phyloP scores from a whole-genome alignment of 202 grass and related monocot genomes.

The Panicum hallii region DNA sequence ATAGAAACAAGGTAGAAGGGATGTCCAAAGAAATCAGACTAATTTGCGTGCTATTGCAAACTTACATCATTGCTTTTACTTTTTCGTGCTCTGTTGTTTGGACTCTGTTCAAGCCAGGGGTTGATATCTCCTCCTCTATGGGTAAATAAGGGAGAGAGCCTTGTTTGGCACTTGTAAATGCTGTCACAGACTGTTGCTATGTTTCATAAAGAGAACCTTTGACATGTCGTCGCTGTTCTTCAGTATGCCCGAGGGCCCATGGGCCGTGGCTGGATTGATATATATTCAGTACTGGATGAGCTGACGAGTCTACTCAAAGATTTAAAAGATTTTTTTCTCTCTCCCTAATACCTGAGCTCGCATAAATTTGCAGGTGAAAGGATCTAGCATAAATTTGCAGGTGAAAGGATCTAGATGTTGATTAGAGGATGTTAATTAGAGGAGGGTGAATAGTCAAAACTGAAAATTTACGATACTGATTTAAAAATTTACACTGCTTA shows the following conservation, averaged over 20 bases:
- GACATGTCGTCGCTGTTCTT: neutral
- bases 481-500: no score
- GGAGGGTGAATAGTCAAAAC: no score
- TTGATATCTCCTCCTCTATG: constrained; percentile 29
- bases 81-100: neutral
- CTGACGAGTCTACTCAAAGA: neutral
- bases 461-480: no score
- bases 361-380: no score
- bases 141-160: constrained; percentile 38
- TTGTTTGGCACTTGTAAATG: constrained; percentile 61
- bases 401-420: no score
- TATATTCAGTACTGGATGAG: neutral
- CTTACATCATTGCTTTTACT: constrained; percentile 30
- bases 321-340: no score
- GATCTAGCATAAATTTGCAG: no score
- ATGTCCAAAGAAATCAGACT: constrained; percentile 28
- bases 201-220: neutral
- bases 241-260: neutral
- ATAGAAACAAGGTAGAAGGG: constrained; percentile 37
- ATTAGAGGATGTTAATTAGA: no score
- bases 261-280: neutral
- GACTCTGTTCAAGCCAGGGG: constrained; percentile 38
- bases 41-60: constrained; percentile 50
- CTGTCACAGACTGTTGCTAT: neutral
- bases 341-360: no score